Base-by-base conservation (phyloP, 768 basidiomycete genomes). In the Termitomyces sp. region DNA sequence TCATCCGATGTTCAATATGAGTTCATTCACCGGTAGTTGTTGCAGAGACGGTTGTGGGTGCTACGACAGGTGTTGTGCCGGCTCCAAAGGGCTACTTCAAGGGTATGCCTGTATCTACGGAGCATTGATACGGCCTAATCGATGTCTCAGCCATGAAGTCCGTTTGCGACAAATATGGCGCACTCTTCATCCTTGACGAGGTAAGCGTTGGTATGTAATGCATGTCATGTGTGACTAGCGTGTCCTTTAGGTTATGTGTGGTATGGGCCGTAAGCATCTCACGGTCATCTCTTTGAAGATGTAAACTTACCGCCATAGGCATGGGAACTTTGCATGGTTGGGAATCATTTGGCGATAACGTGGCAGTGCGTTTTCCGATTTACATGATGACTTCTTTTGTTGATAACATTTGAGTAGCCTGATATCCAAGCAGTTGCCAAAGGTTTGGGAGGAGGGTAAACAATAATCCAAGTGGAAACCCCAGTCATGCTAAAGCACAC, bases 401-500 rank as follows among this genome's bases (percentile, higher is more conserved):
- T 28, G 12, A 39, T 5, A 16, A 10, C 20, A 18, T 34, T 51
- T 16, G 56, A 48, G 55, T 33, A 53, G 36, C 18, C 94, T 41
- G 93, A 95, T 71, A 77, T 95, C 31, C 92, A 95, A 71, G 89
- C 90, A 7, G 79, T 94, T 31, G 94, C 92, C 1, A 95, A 96
- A 69, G 92, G 93, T 15, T 81, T 95, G 7, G 92, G 91, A 49
- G 93, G 92, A 72, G 93, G 93, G 85, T 91, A 69, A 63, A 81
- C 37, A 41, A 18, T 33, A 29, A 16, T 55, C 5, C 37, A 42
- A 20, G 18, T 12, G 20, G 37, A 48, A 20, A 33, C 24, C 16
- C 29, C 51, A 15, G 12, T 51, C 29, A 48, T 55, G 26, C 55
- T 29, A 4, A 53, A 51, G 45, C n/a, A 24, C n/a, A 26, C 31